Percentiles rank a stretch among this genome's conserved stretches.
These are phyloP conservation scores for Kluyveromyces sp. DNA, from an alignment of 1,139 yeast genomes.

Conservation along the genomic window DNA sequence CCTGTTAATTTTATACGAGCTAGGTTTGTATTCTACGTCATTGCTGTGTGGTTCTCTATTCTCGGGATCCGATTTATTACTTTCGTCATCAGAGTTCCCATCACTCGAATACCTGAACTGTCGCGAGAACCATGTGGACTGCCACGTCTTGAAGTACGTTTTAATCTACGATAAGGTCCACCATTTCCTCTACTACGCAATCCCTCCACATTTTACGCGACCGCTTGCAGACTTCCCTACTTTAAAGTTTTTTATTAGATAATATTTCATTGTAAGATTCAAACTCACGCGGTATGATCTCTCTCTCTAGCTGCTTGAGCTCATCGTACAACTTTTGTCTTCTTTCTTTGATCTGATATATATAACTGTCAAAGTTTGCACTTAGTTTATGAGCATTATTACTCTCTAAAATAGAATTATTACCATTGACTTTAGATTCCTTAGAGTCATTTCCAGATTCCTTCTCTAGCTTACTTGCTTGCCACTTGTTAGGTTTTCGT, in stretches of 20 bases:
- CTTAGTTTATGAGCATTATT: neutral
- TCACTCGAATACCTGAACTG: slow-evolving; percentile 2
- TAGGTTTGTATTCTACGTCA: slow-evolving; percentile 6
- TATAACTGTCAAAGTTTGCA: neutral
- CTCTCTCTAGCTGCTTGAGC: slow-evolving; percentile 12
- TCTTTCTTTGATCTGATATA: slow-evolving; percentile 5
- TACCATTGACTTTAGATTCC: too few species aligned
- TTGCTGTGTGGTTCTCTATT: too few species aligned
- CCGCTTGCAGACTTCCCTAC: slow-evolving; percentile 30
- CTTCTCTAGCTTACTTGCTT: too few species aligned
- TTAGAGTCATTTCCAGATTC: neutral
- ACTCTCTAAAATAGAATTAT: too few species aligned
- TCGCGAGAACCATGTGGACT: slow-evolving; percentile 4
- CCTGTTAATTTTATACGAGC: slow-evolving; percentile 1
- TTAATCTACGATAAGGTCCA: slow-evolving; percentile 21
- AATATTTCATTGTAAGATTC: slow-evolving; percentile 29
- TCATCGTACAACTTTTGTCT: slow-evolving; percentile 12
- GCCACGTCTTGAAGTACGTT: slow-evolving; percentile 4
- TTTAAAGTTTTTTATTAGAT: slow-evolving; percentile 22
- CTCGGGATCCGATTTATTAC: slow-evolving; percentile 3
- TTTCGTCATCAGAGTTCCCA: slow-evolving; percentile 7
- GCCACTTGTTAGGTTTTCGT: too few species aligned
- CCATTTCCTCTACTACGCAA: slow-evolving; percentile 22
- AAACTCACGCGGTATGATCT: slow-evolving; percentile 25
- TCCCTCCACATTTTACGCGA: slow-evolving; percentile 23